Conservation (phyloP, 257 asterid genomes). For the Misopates orontium region DNA sequence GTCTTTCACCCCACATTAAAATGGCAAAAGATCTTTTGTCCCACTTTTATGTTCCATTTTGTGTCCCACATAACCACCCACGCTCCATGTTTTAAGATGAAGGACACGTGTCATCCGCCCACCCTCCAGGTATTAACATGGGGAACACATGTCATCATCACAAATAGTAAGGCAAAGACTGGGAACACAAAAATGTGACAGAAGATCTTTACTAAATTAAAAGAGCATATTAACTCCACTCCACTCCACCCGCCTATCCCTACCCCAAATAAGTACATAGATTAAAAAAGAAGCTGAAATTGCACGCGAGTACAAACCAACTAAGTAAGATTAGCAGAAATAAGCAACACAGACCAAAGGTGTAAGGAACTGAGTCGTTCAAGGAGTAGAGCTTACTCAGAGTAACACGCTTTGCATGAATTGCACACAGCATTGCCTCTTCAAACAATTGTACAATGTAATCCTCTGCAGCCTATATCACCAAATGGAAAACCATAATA, state of each 20-base stretch:
- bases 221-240: not conserved
- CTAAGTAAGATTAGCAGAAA: too few species aligned
- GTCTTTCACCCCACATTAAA: constrained; percentile 1
- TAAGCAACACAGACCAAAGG: constrained; percentile 4
- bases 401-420: constrained; percentile 96
- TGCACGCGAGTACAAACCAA: not conserved
- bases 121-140: too few species aligned
- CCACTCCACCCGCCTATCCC: not conserved
- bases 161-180: too few species aligned
- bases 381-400: constrained; percentile 60
- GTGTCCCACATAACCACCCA: too few species aligned
- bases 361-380: not conserved
- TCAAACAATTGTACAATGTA: constrained; percentile 69
- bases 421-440: constrained; percentile 84
- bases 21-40: too few species aligned
- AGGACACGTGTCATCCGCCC: too few species aligned
- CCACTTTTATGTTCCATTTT: too few species aligned
- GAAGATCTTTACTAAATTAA: too few species aligned
- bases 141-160: too few species aligned
- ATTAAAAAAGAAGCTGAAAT: not conserved
- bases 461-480: constrained; percentile 77
- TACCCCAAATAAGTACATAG: too few species aligned
- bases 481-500: constrained; percentile 24
- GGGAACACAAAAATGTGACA: too few species aligned
- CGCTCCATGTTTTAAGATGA: too few species aligned